Evolutionary conservation across 139 green algal genomes (phyloP), one percentile per base, ranked within the genome.

Genomic region (Chlorella sp.): DNA sequence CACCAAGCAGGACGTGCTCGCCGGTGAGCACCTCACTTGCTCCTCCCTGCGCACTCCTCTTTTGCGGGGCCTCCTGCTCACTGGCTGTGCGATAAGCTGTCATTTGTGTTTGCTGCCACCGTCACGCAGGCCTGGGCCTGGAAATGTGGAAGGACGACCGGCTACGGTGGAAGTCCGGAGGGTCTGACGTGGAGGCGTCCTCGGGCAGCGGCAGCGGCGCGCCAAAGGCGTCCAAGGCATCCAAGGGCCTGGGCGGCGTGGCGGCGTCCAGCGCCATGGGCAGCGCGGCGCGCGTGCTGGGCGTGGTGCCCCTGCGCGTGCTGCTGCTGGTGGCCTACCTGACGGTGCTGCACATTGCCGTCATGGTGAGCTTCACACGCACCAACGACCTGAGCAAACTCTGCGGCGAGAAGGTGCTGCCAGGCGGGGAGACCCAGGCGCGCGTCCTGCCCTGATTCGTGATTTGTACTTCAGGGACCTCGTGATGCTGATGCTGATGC

Each of bases 101-200:
- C n/a, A n/a, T n/a, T 31, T 66, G 26, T 31, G 10, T 31, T 31
- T 66, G 26, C 60, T 66, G 22, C 60, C 26, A 29, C 5, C 32
- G 5, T 30, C 26, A 23, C 33, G 49, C 68, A 73, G 78, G 78
- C 2, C 70, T 84, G 32, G 78, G 78, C 62, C 66, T 84, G 60
- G 74, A 84, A 36, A 23, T 77, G 59, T 77, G 74, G 69, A 77
- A 84, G 65, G 73, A 80, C 49, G 74, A 78, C 79, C 67, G 74
- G 49, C 67, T 84, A 49, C 74, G 71, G 2, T 80, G 79, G 79
- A 84, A 78, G 66, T 49, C 32, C 34, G n/a, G n/a, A n/a, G 67
- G 63, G 55, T 2, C 20, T 10, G 74, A 84, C 60, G 49, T 80
- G 67, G 74, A 84, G 61, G n/a, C 70, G 23, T 17, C 42, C 42